These are phyloP conservation scores for Gamarada debralockiae DNA, from an alignment of 495 filamentous ascomycete species.

Conservation along the genomic window DNA sequence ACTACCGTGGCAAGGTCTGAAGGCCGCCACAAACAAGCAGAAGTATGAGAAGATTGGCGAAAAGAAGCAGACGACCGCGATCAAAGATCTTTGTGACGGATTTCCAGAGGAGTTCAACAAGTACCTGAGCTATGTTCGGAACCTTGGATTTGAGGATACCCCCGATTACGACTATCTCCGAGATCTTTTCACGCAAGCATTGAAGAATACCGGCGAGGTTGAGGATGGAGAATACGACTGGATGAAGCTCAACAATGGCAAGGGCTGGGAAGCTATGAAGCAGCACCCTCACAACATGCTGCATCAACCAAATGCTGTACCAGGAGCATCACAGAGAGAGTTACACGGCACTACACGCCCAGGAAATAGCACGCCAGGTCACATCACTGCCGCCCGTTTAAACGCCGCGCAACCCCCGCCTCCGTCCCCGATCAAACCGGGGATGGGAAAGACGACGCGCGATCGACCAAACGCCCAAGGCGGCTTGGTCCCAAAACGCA, in stretches of 20 bases:
- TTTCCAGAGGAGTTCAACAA: conserved; percentile 98
- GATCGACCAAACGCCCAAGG: conserved; percentile 75
- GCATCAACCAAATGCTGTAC: conserved; percentile 68
- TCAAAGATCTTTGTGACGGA: conserved; percentile 95
- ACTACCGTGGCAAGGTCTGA: conserved; percentile 96
- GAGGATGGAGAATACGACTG: conserved; percentile 99
- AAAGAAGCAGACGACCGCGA: conserved; percentile 97
- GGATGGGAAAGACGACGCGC: conserved; percentile 65
- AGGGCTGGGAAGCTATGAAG: conserved; percentile 89
- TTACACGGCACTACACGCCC: conserved; percentile 54
- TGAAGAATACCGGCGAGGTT: conserved; percentile 89
- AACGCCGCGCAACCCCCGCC: conserved; percentile 92
- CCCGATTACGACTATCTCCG: conserved; percentile 98
- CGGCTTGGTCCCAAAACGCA: conserved; percentile 68
- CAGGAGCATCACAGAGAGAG: conserved; percentile 73
- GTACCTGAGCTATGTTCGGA: conserved; percentile 94
- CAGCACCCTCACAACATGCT: conserved; percentile 72
- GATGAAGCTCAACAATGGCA: conserved; percentile 98
- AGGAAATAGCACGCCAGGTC: conserved; percentile 57
- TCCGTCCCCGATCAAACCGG: conserved; percentile 78
- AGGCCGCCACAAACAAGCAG: conserved; percentile 99
- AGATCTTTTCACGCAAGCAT: conserved; percentile 93
- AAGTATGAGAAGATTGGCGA: conserved; percentile 99
- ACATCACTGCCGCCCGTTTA: conserved; percentile 85
- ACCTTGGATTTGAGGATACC: conserved; percentile 97